Evolutionary conservation across 345 rosid genomes (phyloP).

Genomic region (Rhizophora apiculata): DNA sequence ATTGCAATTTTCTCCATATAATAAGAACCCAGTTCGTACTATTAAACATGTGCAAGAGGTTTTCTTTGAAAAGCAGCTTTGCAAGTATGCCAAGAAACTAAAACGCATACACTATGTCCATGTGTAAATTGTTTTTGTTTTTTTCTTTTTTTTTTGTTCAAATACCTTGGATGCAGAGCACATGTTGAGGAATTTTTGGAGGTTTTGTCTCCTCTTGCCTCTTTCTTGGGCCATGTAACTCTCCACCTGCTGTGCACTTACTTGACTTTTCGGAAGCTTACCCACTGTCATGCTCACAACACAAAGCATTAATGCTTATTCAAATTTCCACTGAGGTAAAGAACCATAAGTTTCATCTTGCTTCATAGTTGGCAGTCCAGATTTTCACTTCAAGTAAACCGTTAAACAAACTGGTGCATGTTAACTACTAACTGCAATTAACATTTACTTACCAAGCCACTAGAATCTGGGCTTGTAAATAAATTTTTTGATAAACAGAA

Average conservation of each 20-base stretch:
- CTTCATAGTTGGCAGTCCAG: too few species aligned
- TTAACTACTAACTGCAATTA: too few species aligned
- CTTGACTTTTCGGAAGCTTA: conserved; percentile 53
- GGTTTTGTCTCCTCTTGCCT: conserved; percentile 53
- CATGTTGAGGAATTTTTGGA: conserved; percentile 43
- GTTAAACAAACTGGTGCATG: too few species aligned
- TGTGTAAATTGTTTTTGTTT: background rate
- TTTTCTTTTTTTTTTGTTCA: too few species aligned
- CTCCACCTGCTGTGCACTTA: conserved; percentile 57
- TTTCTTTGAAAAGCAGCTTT: background rate
- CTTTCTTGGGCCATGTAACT: conserved; percentile 56
- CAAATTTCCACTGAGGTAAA: background rate
- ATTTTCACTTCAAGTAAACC: too few species aligned
- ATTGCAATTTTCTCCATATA: background rate
- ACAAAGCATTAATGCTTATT: background rate
- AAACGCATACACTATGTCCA: background rate
- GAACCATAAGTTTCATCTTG: background rate
- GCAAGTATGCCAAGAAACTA: too few species aligned
- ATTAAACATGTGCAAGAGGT: background rate
- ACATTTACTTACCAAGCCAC: too few species aligned
- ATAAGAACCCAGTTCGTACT: background rate
- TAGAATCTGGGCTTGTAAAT: too few species aligned
- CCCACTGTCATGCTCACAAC: conserved; percentile 48
- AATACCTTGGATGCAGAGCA: conserved; percentile 59
- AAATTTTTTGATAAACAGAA: too few species aligned